These are phyloP conservation scores for Gamarada debralockiae DNA, from an alignment of 495 filamentous ascomycete species.

Conservation along the genomic window DNA sequence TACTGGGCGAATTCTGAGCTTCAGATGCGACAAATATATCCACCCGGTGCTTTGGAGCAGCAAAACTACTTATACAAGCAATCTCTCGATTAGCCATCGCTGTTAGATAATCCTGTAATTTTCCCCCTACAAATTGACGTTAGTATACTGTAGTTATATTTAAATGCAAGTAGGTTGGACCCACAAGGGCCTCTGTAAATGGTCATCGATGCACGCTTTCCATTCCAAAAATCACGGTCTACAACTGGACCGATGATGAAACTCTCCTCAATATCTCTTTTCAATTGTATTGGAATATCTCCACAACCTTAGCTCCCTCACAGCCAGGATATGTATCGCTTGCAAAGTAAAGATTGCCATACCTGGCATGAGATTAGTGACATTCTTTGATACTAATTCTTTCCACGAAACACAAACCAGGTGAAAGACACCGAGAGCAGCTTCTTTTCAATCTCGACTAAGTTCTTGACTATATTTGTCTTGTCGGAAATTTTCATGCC, in stretches of 20 bases:
- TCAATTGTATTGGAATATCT: neutral
- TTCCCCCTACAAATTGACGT: constrained; percentile 22
- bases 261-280: neutral
- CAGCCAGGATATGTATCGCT: constrained; percentile 24
- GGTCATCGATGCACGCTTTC: constrained; percentile 23
- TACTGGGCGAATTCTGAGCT: too few relatives aligned
- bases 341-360: constrained; percentile 40
- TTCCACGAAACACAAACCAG: too few relatives aligned
- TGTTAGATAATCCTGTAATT: constrained; percentile 23
- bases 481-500: constrained; percentile 29
- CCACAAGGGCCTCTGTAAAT: constrained; percentile 34
- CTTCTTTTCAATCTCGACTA: constrained; percentile 37
- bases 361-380: too few relatives aligned
- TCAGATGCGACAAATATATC: too few relatives aligned
- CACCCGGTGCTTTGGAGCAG: too few relatives aligned
- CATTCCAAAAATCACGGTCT: constrained; percentile 24
- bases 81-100: too few relatives aligned
- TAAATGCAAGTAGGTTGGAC: constrained; percentile 6
- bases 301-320: constrained; percentile 7
- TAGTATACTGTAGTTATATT: constrained; percentile 7
- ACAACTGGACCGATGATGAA: constrained; percentile 18
- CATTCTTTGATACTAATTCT: too few relatives aligned
- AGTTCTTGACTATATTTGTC: constrained; percentile 29
- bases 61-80: too few relatives aligned
- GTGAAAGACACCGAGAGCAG: constrained; percentile 33